Conservation (phyloP, 1,284 basidiomycete species). For the Puccinia polysora region DNA sequence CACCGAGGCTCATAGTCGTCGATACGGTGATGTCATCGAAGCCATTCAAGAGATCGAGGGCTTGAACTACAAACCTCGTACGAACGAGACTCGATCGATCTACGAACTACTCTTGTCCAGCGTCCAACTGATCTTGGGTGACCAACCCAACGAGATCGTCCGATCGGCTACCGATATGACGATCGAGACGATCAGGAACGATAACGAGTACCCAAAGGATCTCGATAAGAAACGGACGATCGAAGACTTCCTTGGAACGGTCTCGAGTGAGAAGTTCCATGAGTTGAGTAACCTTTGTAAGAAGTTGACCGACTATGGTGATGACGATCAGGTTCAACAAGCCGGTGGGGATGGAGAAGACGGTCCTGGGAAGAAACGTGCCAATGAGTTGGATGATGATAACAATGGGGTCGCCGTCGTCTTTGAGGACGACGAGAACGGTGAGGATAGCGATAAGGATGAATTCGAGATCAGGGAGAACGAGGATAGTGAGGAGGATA, state of each 20-base stretch:
- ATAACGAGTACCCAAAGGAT: constrained; percentile 70
- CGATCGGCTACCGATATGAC: constrained; percentile 88
- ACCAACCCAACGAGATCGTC: constrained; percentile 92
- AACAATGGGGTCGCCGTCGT: constrained; percentile 78
- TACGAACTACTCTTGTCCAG: constrained; percentile 86
- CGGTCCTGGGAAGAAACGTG: constrained; percentile 59
- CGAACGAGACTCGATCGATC: constrained; percentile 86
- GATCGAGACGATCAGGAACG: constrained; percentile 83
- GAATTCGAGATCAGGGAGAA: constrained; percentile 78
- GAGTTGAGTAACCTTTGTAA: constrained; percentile 83
- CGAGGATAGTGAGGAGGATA: constrained; percentile 71
- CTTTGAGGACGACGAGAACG: constrained; percentile 72
- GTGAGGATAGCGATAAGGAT: constrained; percentile 75
- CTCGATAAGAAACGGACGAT: constrained; percentile 97
- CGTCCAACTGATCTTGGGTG: constrained; percentile 75
- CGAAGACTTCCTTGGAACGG: constrained; percentile 68
- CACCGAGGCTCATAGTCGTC: constrained; percentile 17
- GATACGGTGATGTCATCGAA: constrained; percentile 81
- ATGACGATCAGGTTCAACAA: constrained; percentile 69
- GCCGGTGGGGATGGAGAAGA: constrained; percentile 75
- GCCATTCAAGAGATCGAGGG: constrained; percentile 77
- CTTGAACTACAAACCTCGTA: constrained; percentile 82
- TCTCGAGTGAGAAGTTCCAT: constrained; percentile 73
- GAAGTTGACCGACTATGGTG: constrained; percentile 93
- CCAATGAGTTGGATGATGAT: constrained; percentile 66